Base-by-base conservation (phyloP, 257 asterid species). In the Jacaranda mimosifolia region DNA sequence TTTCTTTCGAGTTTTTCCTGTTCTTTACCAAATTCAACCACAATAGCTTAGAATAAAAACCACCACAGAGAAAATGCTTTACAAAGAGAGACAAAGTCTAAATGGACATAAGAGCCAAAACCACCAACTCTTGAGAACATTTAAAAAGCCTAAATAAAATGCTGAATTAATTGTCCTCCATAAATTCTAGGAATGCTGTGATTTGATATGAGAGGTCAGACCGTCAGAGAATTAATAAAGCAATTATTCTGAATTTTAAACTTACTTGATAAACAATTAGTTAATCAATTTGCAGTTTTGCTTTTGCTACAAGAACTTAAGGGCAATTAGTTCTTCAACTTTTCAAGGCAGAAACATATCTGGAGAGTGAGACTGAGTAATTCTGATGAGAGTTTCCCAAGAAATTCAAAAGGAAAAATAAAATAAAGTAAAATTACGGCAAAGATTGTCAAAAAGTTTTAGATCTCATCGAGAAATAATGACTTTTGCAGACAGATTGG, bases 361-460 rank as follows among this genome's bases (percentile, higher is more conserved):
- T 49, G 17, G 11, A 12, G 56, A 49, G 32, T 26, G 65, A 18
- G 53, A 49, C 46, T 42, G 46, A 8, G 46, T 42, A 42, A 1
- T 68, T 32, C 55, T 53, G 60, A 4, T 14, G 21, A 1, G n/a
- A n/a, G 60, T 53, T n/a, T 53, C 60, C 5, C 5, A 11, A 13
- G 13, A 13, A 3, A 13, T 4, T 49, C 7, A 5, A 43, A 55
- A 26, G 32, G 32, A 26, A 26, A 26, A 26, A 26, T 26, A 26
- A 26, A 26, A 26, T 26, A 26, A 26, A 26, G 2, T 26, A 26
- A 55, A 12, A 8, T 48, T 32, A 42, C 39, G 64, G 57, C 32
- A 68, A 74, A 73, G 55, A 51, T 74, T 56, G 43, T 74, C 45
- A 43, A 71, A 51, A 73, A 66, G 77, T 68, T 60, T 9, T 58